phyloP scores from a whole-genome alignment of 2,329 filamentous ascomycete genomes.

The Sordariomycetes sp. region DNA sequence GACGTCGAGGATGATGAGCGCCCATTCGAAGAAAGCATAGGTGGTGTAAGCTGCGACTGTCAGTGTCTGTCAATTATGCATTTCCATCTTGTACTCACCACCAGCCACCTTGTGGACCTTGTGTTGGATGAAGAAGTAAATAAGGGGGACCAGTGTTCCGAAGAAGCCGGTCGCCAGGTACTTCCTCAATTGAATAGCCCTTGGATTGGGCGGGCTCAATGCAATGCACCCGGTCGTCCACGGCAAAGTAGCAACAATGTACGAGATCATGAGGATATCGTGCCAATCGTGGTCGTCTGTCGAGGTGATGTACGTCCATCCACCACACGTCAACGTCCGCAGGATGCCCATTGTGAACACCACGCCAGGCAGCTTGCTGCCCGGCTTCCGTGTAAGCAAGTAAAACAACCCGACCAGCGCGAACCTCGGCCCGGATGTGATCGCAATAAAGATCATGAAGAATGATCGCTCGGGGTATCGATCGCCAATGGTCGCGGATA shows the following conservation, averaged over 20 bases:
- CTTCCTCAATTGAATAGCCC: conserved; percentile 82
- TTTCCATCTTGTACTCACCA: conserved; percentile 49
- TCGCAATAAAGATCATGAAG: conserved; percentile 94
- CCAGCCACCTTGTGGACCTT: conserved; percentile 91
- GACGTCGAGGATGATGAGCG: conserved; percentile 88
- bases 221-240: conserved; percentile 91
- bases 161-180: conserved; percentile 79
- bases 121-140: conserved; percentile 98
- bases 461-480: conserved; percentile 93
- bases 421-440: conserved; percentile 89
- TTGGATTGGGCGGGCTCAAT: conserved; percentile 75
- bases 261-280: conserved; percentile 99
- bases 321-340: conserved; percentile 86
- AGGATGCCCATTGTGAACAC: conserved; percentile 74
- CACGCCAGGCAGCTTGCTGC: conserved; percentile 69
- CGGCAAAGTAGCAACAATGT: conserved; percentile 85
- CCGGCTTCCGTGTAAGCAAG: conserved; percentile 69
- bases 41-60: conserved; percentile 72
- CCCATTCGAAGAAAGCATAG: conserved; percentile 98
- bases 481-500: conserved; percentile 94
- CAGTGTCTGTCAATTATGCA: conserved; percentile 7
- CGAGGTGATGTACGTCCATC: conserved; percentile 97
- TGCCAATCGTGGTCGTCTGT: conserved; percentile 99
- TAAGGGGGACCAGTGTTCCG: conserved; percentile 75
- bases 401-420: conserved; percentile 89